phyloP scores from a whole-genome alignment of 2,329 filamentous ascomycete genomes.

The Sclerotinia glacialis region DNA sequence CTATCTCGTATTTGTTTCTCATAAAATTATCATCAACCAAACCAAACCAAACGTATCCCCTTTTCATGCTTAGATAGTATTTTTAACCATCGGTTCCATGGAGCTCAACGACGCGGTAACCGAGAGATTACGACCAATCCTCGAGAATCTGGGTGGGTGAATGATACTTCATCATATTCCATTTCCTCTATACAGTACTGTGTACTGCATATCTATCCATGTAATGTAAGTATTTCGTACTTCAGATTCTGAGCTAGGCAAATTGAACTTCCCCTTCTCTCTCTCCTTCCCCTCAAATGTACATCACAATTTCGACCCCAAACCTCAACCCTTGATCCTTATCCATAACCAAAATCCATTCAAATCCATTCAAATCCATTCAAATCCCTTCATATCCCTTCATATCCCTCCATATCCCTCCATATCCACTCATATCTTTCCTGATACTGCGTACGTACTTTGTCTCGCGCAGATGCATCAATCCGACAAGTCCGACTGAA shows the following conservation, averaged over 20 bases:
- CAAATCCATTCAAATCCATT: too few relatives aligned
- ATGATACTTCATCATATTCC: too few relatives aligned
- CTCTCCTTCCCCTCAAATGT: background rate
- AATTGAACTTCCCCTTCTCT: background rate
- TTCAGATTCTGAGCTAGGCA: background rate
- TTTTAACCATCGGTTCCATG: background rate
- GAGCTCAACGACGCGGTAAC: background rate
- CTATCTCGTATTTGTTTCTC: background rate
- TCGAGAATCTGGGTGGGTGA: too few relatives aligned
- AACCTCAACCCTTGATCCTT: background rate
- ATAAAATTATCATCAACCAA: background rate
- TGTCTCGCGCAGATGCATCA: conserved; percentile 1
- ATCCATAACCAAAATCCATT: background rate
- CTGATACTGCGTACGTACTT: background rate
- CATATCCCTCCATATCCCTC: background rate
- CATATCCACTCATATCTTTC: background rate
- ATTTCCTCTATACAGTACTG: background rate
- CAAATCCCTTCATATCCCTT: background rate
- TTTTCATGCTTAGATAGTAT: background rate
- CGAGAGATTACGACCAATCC: background rate
- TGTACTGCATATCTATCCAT: background rate
- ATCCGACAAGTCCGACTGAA: background rate
- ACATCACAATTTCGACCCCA: background rate
- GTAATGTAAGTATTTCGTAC: too few relatives aligned
- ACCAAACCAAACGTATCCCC: too few relatives aligned